Evolutionary conservation across 371 early-diverging fungal genomes (phyloP), one percentile per base, ranked within the genome.

Genomic region (Saksenaea vasiformis): DNA sequence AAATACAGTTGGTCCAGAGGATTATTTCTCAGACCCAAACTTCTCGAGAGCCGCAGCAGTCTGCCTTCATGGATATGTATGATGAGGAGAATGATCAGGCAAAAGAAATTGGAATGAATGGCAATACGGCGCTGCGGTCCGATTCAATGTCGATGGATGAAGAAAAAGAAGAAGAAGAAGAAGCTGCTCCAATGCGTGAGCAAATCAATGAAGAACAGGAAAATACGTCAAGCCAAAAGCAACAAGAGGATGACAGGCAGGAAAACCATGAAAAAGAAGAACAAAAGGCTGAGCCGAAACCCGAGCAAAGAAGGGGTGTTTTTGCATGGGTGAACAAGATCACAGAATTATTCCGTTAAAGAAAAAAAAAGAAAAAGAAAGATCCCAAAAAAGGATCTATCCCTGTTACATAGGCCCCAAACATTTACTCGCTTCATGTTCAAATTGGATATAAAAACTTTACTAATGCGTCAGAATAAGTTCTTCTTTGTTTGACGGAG

Each of bases 271-370:
- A 47, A 47, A 22, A 47, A 5, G 51, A 47, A 22, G 51, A 47
- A 8, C 10, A n/a, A 47, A 47, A 47, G 24, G 22, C 3, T 47
- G 10, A 47, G 22, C 22, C 51, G 0, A 47, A 22, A 22, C 24
- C 24, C 4, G 10, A 17, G 22, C 17, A 22, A 47, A 22, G 19
- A 22, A 22, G 51, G 8, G 51, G 51, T 7, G 27, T 47, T 19
- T 47, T 47, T 47, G 51, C 51, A 22, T 47, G 51, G 51, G 51
- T 47, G 51, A 47, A 47, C 51, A 47, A 22, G 22, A 47, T 47
- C 22, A 22, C 51, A 22, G 51, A 47, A 8, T 4, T 47, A 22
- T 47, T 47, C 51, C 51, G 51, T 47, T 47, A 22, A 47, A n/a
- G 22, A 10, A 47, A 24, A 19, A 5, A 10, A 47, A 24, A 19